Evolutionary conservation across 257 asterid genomes (phyloP), one percentile per base, ranked within the genome.

Genomic region (Mitragyna speciosa): DNA sequence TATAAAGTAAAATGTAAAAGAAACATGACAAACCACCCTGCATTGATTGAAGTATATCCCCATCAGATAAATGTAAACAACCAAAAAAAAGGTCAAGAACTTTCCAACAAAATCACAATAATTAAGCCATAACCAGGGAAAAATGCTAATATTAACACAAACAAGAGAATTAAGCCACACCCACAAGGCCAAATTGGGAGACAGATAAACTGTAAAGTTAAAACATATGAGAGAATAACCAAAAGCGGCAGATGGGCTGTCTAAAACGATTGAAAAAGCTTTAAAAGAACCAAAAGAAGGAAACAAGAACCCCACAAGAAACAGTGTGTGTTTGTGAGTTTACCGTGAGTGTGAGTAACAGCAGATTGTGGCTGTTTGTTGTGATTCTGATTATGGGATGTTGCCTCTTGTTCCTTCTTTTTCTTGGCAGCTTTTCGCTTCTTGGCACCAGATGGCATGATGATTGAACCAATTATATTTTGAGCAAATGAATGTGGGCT

Each of bases 381-480:
- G 49, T 39, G 33, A 65, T 39, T 76, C 12, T 72, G 78, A 54
- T 69, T 31, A 26, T 70, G 67, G 54, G 82, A 31, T 14, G 56
- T 2, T 51, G 58, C 66, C 73, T 78, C 89, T 65, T 67, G 68
- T 75, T 70, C 89, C 92, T 86, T 86, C 89, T 80, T 92, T 81
- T 87, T 91, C 90, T 86, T 89, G 52, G 89, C 87, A 76, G 96
- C 89, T 83, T 92, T 92, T 78, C 96, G 85, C 84, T 89, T 92
- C 89, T 86, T 89, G 22, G 96, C 41, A 80, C 94, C 97, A 51
- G 93, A 84, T 9, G 97, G 97, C 97, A 93, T 93, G 86, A 73
- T 88, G 78, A 6, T 77, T 70, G 22, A 26, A 26, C 20, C 36
- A 26, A 65, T 7, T 45, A 33, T 58, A 7, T 79, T 12, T n/a